Evolutionary conservation across 331 rosid genomes (phyloP), one percentile per base, ranked within the genome.

Genomic region (Erythrophleum ivorense): DNA sequence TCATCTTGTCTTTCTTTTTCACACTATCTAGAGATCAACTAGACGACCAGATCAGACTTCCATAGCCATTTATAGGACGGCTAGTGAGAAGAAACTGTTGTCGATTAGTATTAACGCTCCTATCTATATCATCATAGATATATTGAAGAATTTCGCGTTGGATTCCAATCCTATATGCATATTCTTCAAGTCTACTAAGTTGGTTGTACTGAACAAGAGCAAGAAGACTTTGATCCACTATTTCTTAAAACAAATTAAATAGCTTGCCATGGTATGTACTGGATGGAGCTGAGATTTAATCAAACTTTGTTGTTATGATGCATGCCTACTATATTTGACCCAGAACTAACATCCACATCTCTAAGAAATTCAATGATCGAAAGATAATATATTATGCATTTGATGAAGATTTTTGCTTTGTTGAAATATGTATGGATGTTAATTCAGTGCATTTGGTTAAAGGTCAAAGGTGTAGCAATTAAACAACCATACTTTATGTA

Each of bases 241-340:
- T 36, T 36, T 36, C 40, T 36, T 36, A 36, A 36, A 4, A 67
- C 67, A 80, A 80, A 43, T 63, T 46, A 77, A 66, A 71, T 72
- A 53, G 68, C 36, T 77, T 38, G 65, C 13, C 15, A 54, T 4
- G 48, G 55, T 71, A 62, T 80, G 60, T 31, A 62, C 29, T 11
- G 83, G 80, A 52, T 57, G 83, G 60, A 72, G 73, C 80, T 85
- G 75, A 81, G 81, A 78, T 85, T 81, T 78, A 81, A 85, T 81
- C 78, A 85, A 81, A 24, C 82, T 59, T 81, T 85, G 75, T 78
- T 53, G 85, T 65, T 81, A 77, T 36, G 83, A 78, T 73, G 69
- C 48, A 77, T 71, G 81, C 86, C 86, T 78, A 85, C 88, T 78
- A 66, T 70, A 36, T 74, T 81, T 81, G 83, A 85, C 85, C 14